Base-by-base conservation (phyloP, 73 alveolate species). In the Paramecium tetraurelia region DNA sequence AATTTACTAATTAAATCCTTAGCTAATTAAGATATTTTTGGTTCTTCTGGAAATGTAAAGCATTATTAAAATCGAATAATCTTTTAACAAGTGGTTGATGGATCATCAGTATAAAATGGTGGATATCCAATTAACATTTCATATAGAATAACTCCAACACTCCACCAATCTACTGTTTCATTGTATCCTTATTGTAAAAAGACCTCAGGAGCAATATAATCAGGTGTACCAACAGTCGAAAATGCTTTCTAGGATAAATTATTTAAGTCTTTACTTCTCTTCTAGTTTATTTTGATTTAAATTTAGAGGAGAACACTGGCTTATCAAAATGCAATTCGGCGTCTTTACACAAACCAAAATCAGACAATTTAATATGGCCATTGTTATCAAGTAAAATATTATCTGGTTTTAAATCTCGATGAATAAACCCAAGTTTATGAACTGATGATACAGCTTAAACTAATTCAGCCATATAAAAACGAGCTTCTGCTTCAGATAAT, bases 211-310 rank as follows among this genome's bases (percentile, higher is more conserved):
- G 99, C 99, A 6, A 98, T 98, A 85, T 98, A 98, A 93, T 98
- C 99, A 16, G 99, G 99, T 8, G 99, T 98, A 63, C 99, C 99
- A 2, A 98, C 99, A 18, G 99, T 98, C 36, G 98, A 95, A 92
- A 90, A 98, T 8, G 99, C 99, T 75, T 72, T 95, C 83, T 59
- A 59, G 10, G 18, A 50, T 16, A 12, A 29, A 59, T 59, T 16
- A 29, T 11, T 59, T 20, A 5, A 22, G 11, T 7, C 27, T 94
- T 86, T 59, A 95, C 94, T 70, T 97, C 93, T 89, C 99, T 96
- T 72, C 68, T 72, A 14, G 96, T 86, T 72, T 40, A 72, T 33
- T 40, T 97, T 0, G 98, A 63, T 1, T 63, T 63, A 63, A 63
- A 63, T 27, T 63, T 36, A 10, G 53, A 72, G 1, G 86, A 72